Evolutionary conservation across 805 yeast species (phyloP).

Genomic region (Candida mattraensis): DNA sequence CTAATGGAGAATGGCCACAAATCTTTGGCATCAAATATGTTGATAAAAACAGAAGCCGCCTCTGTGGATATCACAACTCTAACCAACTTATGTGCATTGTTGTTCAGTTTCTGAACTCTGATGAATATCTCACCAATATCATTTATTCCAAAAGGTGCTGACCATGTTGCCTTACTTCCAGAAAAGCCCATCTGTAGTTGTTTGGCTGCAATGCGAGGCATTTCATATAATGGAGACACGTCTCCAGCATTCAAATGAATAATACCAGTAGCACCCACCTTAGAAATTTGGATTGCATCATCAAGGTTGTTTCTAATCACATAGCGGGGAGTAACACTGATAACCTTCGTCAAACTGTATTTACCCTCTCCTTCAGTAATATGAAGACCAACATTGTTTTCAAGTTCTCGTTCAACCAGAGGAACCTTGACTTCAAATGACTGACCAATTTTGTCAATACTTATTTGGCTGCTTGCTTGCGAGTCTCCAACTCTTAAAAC

Average conservation of each 20-base stretch:
- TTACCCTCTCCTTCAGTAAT: constrained; percentile 84
- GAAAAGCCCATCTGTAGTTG: constrained; percentile 61
- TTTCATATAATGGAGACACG: constrained; percentile 59
- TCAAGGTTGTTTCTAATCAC: constrained; percentile 63
- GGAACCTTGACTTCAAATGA: constrained; percentile 53
- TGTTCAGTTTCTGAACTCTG: constrained; percentile 61
- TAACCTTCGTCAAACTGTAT: constrained; percentile 72
- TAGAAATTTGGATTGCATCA: constrained; percentile 58
- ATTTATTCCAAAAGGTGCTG: constrained; percentile 81
- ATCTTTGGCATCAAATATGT: constrained; percentile 66
- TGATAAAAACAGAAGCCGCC: constrained; percentile 76
- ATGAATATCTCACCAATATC: constrained; percentile 82
- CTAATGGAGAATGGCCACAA: constrained; percentile 93
- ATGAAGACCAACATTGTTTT: constrained; percentile 72
- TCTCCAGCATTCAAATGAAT: constrained; percentile 46
- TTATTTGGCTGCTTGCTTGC: constrained; percentile 66
- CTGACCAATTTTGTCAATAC: constrained; percentile 91
- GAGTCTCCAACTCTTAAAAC: constrained; percentile 66
- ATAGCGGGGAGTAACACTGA: constrained; percentile 81
- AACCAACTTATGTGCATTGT: constrained; percentile 62
- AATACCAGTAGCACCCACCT: constrained; percentile 61
- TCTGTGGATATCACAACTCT: constrained; percentile 77
- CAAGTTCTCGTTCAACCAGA: constrained; percentile 49
- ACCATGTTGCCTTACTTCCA: constrained; percentile 65
- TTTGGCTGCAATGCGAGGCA: constrained; percentile 56